A percentile compares a stretch with the other conserved stretches of the same genome.
Conservation (phyloP, 2,329 filamentous ascomycete genomes). For the Lachnellula cervina region DNA sequence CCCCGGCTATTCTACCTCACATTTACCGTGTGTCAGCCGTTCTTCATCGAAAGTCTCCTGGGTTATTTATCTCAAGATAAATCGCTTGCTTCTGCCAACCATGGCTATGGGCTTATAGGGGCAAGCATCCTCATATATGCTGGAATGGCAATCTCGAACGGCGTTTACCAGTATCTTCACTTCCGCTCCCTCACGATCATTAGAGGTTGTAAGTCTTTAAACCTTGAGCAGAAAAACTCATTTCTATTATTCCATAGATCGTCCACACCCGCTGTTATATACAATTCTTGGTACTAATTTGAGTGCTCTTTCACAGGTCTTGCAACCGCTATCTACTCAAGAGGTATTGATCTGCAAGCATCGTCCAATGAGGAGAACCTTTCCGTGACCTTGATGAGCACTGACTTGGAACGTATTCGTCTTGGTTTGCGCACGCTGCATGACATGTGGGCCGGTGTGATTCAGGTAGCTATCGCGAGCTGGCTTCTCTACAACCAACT, state of each 20-base stretch:
- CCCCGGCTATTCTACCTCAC: slow-evolving; percentile 16
- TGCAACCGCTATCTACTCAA: slow-evolving; percentile 45
- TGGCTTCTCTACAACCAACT: slow-evolving; percentile 34
- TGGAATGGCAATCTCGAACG: slow-evolving; percentile 23
- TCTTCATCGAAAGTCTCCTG: slow-evolving; percentile 7
- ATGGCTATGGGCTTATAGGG: slow-evolving; percentile 19
- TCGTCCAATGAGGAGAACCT: slow-evolving; percentile 31
- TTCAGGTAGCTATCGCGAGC: slow-evolving; percentile 33
- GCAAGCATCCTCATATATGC: slow-evolving; percentile 16
- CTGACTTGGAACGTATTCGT: slow-evolving; percentile 37
- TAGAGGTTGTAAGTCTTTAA: neutral
- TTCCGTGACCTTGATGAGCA: slow-evolving; percentile 41
- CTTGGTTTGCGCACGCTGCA: slow-evolving; percentile 25
- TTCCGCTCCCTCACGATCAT: slow-evolving; percentile 33
- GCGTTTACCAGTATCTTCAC: slow-evolving; percentile 26
- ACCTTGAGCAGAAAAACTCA: no score
- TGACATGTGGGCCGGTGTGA: slow-evolving; percentile 34
- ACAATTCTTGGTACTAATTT: no score
- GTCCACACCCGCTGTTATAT: no score
- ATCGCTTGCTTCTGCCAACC: neutral
- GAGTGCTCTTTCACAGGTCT: slow-evolving; percentile 17
- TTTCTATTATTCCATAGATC: no score
- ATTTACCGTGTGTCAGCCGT: slow-evolving; percentile 8
- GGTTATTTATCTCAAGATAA: slow-evolving; percentile 20
- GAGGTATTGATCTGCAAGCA: slow-evolving; percentile 34